Evolutionary conservation across 169 alveolate species (phyloP).

Genomic region (Plasmodium chabaudi): DNA sequence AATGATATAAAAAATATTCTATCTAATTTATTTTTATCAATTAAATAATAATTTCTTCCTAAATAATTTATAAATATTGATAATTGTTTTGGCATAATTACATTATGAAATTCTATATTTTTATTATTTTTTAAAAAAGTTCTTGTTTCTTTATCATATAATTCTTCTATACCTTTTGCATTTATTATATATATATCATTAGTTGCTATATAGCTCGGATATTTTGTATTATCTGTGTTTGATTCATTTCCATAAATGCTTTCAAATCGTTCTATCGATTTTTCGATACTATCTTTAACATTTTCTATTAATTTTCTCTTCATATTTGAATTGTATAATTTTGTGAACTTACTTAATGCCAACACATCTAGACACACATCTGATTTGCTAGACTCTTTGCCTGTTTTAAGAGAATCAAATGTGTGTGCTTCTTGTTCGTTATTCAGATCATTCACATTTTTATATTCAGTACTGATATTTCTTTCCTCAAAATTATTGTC

Average conservation of each 20-base stretch:
- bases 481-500: not conserved
- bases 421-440: not conserved
- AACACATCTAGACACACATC: constrained; percentile 66
- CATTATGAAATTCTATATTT: constrained; percentile 26
- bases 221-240: not conserved
- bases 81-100: constrained; percentile 69
- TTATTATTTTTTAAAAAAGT: constrained; percentile 47
- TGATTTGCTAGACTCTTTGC: not conserved
- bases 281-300: constrained; percentile 26
- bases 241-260: not conserved
- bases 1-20: constrained; percentile 22
- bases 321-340: constrained; percentile 37
- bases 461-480: not conserved
- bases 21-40: constrained; percentile 16
- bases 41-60: constrained; percentile 55
- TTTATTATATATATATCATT: constrained; percentile 64
- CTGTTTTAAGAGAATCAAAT: not conserved
- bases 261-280: constrained; percentile 17
- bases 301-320: constrained; percentile 43
- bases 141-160: constrained; percentile 55
- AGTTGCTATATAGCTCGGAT: constrained; percentile 20
- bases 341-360: constrained; percentile 47
- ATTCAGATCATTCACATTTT: not conserved
- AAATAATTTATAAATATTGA: constrained; percentile 50
- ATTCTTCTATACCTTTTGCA: constrained; percentile 34